Conservation (phyloP, 2,329 filamentous ascomycete species). For the Fusarium tuaranense region DNA sequence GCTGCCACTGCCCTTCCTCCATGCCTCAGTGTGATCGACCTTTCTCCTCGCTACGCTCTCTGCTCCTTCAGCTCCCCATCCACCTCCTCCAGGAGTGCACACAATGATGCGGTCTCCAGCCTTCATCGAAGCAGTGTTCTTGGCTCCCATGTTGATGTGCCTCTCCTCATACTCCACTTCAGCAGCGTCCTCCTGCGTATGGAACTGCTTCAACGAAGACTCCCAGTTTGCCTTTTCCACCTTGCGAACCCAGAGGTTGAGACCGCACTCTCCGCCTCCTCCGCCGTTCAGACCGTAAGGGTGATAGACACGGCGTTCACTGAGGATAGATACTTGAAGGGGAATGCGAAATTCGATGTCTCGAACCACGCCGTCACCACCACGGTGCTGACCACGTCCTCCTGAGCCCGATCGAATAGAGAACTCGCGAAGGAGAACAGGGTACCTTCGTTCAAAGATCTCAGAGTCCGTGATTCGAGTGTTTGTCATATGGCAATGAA, state of each 20-base stretch:
- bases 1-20: conserved; percentile 68
- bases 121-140: conserved; percentile 83
- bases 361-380: conserved; percentile 79
- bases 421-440: conserved; percentile 79
- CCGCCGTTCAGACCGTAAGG: conserved; percentile 82
- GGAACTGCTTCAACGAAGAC: conserved; percentile 55
- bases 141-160: conserved; percentile 79
- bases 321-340: conserved; percentile 81
- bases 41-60: conserved; percentile 62
- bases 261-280: conserved; percentile 79
- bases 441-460: conserved; percentile 67
- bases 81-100: conserved; percentile 82
- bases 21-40: conserved; percentile 66
- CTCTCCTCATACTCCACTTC: conserved; percentile 66
- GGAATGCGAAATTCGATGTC: conserved; percentile 85
- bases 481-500: conserved; percentile 75
- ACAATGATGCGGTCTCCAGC: conserved; percentile 83
- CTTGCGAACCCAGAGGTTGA: conserved; percentile 88
- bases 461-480: conserved; percentile 75
- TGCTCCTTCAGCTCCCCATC: conserved; percentile 74
- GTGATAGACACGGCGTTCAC: conserved; percentile 80
- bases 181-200: conserved; percentile 47
- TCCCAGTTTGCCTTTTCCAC: conserved; percentile 69
- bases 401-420: conserved; percentile 72
- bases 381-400: conserved; percentile 73